Evolutionary conservation across 2,329 filamentous ascomycete species (phyloP).

Genomic region (Beauveria sp.): DNA sequence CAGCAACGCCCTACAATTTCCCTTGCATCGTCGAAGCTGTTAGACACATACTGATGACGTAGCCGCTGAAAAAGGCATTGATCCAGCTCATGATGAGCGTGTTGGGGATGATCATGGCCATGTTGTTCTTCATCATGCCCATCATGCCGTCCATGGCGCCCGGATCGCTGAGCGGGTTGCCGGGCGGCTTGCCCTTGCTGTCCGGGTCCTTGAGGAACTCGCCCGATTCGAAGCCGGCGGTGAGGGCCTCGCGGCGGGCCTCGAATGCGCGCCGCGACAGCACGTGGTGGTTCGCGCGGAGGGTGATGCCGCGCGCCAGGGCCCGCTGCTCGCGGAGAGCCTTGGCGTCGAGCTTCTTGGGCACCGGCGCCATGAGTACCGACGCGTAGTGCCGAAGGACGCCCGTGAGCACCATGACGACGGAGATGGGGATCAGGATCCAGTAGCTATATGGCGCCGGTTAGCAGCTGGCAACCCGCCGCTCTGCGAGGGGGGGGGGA

Average conservation of each 20-base stretch:
- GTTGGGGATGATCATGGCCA: constrained; percentile 99
- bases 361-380: constrained; percentile 76
- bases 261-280: constrained; percentile 74
- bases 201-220: constrained; percentile 86
- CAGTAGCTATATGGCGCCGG: constrained; percentile 64
- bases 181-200: constrained; percentile 73
- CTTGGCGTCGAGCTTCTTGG: constrained; percentile 71
- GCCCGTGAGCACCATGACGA: constrained; percentile 96
- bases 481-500: too few species aligned
- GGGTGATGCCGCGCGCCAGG: constrained; percentile 73
- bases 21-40: too few species aligned
- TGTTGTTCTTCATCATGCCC: constrained; percentile 99
- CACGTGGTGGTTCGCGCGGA: constrained; percentile 74
- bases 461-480: neutral
- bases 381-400: constrained; percentile 94
- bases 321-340: constrained; percentile 80
- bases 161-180: constrained; percentile 93
- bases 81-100: constrained; percentile 99
- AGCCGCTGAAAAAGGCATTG: constrained; percentile 97
- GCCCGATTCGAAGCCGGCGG: constrained; percentile 75
- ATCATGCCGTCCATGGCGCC: constrained; percentile 99
- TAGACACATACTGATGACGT: constrained; percentile 70
- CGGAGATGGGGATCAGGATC: constrained; percentile 94
- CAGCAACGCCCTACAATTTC: too few species aligned
- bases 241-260: constrained; percentile 70